Evolutionary conservation across 2,329 filamentous ascomycete genomes (phyloP).

Genomic region (Aspergillus hortae): DNA sequence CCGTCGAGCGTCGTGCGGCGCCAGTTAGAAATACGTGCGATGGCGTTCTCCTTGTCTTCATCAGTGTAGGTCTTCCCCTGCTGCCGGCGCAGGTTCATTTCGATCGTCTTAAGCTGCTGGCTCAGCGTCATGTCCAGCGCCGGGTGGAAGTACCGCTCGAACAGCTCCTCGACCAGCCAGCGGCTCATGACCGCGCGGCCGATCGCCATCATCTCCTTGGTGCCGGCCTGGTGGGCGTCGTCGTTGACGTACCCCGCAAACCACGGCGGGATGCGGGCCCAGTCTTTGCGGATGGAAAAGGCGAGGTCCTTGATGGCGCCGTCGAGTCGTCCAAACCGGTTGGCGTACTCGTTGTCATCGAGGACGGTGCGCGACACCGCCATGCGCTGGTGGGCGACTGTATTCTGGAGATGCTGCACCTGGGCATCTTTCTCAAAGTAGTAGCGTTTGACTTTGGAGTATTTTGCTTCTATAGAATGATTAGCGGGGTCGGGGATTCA

Average conservation of each 20-base stretch:
- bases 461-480: slow-evolving; percentile 70
- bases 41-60: slow-evolving; percentile 85
- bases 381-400: slow-evolving; percentile 92
- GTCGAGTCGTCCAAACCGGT: slow-evolving; percentile 84
- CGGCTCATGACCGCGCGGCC: slow-evolving; percentile 83
- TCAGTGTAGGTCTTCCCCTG: slow-evolving; percentile 70
- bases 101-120: slow-evolving; percentile 75
- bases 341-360: slow-evolving; percentile 91
- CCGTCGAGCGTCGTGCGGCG: slow-evolving; percentile 90
- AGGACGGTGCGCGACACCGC: slow-evolving; percentile 91
- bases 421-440: slow-evolving; percentile 92
- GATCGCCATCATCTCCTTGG: slow-evolving; percentile 96
- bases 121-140: slow-evolving; percentile 75
- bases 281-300: slow-evolving; percentile 95
- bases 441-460: slow-evolving; percentile 95
- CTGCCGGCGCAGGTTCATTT: slow-evolving; percentile 78
- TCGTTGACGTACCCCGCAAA: slow-evolving; percentile 74
- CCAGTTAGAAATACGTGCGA: slow-evolving; percentile 87
- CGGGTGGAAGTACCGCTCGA: slow-evolving; percentile 90
- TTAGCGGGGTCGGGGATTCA: slow-evolving; percentile 1
- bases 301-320: slow-evolving; percentile 91
- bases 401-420: slow-evolving; percentile 93
- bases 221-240: slow-evolving; percentile 80
- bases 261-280: slow-evolving; percentile 78
- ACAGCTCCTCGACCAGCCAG: slow-evolving; percentile 88